Base-by-base conservation (phyloP, 768 basidiomycete genomes). In the Crassisporium funariophilum region DNA sequence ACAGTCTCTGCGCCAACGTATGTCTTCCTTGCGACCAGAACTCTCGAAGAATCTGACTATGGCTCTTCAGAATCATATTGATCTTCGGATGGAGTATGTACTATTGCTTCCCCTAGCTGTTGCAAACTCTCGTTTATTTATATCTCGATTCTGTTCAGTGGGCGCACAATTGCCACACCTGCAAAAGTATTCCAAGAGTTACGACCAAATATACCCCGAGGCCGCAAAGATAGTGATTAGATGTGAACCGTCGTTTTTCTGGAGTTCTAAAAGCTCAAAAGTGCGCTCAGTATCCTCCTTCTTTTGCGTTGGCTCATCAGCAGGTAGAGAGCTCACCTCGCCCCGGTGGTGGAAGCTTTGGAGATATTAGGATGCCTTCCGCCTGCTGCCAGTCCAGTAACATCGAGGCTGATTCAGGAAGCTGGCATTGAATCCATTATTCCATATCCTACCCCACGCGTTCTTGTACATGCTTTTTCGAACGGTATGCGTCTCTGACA, bases 81-180 rank as follows among this genome's bases (percentile, higher is more conserved):
- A 60, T 74, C 21, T 76, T 75, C 52, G 70, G 74, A 50, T 76
- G 76, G 76, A 72, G 75, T 77, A 31, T 24, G 74, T 69, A n/a
- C 19, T 45, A 6, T 10, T 43, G n/a, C n/a, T n/a, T n/a, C n/a
- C n/a, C n/a, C n/a, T 22, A 12, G 15, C 1, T 16, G 20, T 23
- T 9, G 25, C 4, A n/a, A 15, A 44, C 8, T 9, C 19, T 13
- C 17, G 13, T 2, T 38, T 38, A 33, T 33, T 17, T 43, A 23
- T 23, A 44, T 43, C 13, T n/a, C n/a, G n/a, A 13, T 1, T 33
- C 11, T 35, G 16, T 9, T 21, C 44, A 73, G 77, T 77, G 70
- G 73, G 73, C n/a, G 78, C 76, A 4, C 61, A 65, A 39, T 59
- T 76, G 4, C 51, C 70, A 2, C 76, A 76, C 62, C 53, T 80